Evolutionary conservation across 2,329 filamentous ascomycete genomes (phyloP).

Genomic region (Leptographium galeiforme): DNA sequence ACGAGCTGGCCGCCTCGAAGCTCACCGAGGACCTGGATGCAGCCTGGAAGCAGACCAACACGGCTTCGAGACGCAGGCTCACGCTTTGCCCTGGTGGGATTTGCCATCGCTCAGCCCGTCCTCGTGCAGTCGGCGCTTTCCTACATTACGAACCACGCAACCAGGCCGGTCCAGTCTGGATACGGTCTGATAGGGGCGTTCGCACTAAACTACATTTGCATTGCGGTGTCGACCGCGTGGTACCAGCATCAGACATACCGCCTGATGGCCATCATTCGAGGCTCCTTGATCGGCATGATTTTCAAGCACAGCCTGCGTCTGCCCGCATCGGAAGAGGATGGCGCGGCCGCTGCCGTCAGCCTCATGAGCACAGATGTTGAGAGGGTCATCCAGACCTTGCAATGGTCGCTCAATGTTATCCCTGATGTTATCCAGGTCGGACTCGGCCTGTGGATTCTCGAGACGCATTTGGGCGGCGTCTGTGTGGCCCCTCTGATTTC

Average conservation of each 20-base stretch:
- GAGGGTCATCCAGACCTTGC: neutral
- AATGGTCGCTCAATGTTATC: neutral
- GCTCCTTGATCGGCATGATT: neutral
- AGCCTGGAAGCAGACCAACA: neutral
- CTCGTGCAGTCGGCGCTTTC: neutral
- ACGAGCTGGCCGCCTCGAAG: neutral
- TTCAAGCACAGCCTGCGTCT: slow-evolving; percentile 1
- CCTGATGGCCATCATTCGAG: neutral
- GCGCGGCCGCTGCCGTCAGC: neutral
- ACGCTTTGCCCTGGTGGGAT: neutral
- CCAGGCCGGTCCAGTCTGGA: neutral
- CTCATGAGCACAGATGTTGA: neutral
- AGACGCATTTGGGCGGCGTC: neutral
- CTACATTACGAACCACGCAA: neutral
- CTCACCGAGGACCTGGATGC: neutral
- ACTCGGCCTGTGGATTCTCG: neutral
- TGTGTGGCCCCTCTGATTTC: neutral
- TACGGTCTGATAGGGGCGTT: neutral
- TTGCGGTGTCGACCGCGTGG: neutral
- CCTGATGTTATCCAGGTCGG: neutral
- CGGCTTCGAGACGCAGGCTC: neutral
- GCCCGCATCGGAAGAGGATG: neutral
- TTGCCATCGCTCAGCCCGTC: slow-evolving; percentile 1
- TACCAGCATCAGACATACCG: slow-evolving; percentile 1
- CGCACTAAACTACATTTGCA: neutral